phyloP scores from a whole-genome alignment of 805 yeast genomes.

The Cyberlindnera saturnus region DNA sequence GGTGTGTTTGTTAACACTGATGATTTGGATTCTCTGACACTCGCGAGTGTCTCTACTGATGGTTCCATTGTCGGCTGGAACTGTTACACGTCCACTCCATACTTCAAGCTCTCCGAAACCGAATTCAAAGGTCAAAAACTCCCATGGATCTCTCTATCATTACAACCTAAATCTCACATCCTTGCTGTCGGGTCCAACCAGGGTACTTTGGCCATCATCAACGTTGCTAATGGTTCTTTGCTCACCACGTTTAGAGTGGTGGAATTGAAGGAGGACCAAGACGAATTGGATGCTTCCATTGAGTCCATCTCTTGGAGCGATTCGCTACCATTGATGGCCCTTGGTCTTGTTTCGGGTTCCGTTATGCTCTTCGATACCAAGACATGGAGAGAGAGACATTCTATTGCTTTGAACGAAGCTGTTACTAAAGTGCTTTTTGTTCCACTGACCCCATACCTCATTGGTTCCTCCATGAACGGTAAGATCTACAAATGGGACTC shows the following conservation, averaged over 20 bases:
- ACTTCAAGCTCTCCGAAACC: conserved; percentile 58
- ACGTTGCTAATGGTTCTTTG: conserved; percentile 66
- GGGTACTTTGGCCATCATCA: conserved; percentile 77
- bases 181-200: conserved; percentile 84
- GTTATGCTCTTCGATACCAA: conserved; percentile 75
- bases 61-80: conserved; percentile 87
- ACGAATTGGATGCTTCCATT: conserved; percentile 58
- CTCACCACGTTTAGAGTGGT: conserved; percentile 61
- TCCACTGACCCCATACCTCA: conserved; percentile 46
- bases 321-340: conserved; percentile 59
- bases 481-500: conserved; percentile 82
- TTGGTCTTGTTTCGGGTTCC: conserved; percentile 86
- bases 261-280: conserved; percentile 49
- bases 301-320: conserved; percentile 84
- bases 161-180: conserved; percentile 42
- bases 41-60: conserved; percentile 80
- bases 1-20: conserved; percentile 67
- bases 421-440: conserved; percentile 75
- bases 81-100: conserved; percentile 66
- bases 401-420: conserved; percentile 69
- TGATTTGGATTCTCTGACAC: conserved; percentile 51
- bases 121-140: conserved; percentile 71
- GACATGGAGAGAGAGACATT: conserved; percentile 80
- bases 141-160: conserved; percentile 80
- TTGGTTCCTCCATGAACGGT: conserved; percentile 82